Base-by-base conservation (phyloP, 306 rosid species). In the Sphenostylis stenocarpa region DNA sequence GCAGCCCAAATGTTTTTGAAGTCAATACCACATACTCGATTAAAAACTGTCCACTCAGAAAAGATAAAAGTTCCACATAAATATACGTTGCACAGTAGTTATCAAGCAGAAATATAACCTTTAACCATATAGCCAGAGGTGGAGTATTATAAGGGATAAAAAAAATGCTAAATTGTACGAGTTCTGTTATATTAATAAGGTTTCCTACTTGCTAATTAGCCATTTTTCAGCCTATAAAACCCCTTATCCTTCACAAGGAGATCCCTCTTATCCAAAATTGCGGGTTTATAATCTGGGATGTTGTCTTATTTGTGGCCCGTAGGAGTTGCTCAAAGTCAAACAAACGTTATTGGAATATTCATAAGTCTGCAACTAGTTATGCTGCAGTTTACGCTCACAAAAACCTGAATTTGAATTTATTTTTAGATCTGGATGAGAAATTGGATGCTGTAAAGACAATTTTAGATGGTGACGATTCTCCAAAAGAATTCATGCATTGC, bases 401-500 rank as follows among this genome's bases (percentile, higher is more conserved):
- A 48, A 57, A 52, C 58, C 55, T 45, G n/a, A 2, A 21, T 24
- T 48, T 77, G 67, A 48, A 45, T 68, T 55, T 7, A 55, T 19
- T 70, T 72, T 20, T 51, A 86, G 90, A 84, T 60, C 78, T 84
- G 78, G 85, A 78, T 38, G 80, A 69, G 82, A 86, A 75, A 75
- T 33, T 86, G 82, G 77, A 63, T 23, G 75, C 77, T 45, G 81
- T 78, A 75, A 52, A 33, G 70, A 38, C 69, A 48, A 78, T 70
- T 70, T 72, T 84, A 75, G 79, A 83, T 57, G 84, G 43, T 38
- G 66, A n/a, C 52, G 15, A 49, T 41, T 55, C 79, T 68, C 68
- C 80, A 63, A 70, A 51, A 58, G 83, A 49, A 47, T 24, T 60
- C 34, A 16, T 45, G 62, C 41, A 79, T 52, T 57, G 68, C 72